Evolutionary conservation across 108 stramenopile genomes (phyloP).

Genomic region (Skeletonema menzelii): DNA sequence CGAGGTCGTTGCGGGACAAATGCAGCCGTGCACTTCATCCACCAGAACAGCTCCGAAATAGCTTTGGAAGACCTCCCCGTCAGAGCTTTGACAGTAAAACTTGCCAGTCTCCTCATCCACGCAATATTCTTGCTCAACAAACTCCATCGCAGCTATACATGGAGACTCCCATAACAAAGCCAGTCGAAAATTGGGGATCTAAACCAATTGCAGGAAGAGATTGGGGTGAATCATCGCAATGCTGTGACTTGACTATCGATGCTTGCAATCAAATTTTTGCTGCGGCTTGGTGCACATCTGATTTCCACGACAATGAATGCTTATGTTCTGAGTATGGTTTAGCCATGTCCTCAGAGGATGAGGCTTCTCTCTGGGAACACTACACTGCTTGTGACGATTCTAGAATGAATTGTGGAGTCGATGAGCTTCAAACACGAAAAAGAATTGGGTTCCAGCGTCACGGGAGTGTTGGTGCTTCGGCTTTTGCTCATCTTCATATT

Average conservation of each 20-base stretch:
- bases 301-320: constrained; percentile 22
- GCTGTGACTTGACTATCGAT: constrained; percentile 38
- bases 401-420: constrained; percentile 2
- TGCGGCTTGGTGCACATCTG: constrained; percentile 38
- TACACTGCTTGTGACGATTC: constrained; percentile 9
- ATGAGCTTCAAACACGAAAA: constrained; percentile 1
- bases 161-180: constrained; percentile 59
- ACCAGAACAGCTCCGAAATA: constrained; percentile 11
- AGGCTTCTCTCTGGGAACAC: constrained; percentile 14
- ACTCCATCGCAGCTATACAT: constrained; percentile 16
- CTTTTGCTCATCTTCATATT: constrained; percentile 40
- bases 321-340: constrained; percentile 23
- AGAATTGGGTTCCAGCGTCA: constrained; percentile 9
- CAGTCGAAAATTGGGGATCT: constrained; percentile 68
- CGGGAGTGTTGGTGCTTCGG: constrained; percentile 42
- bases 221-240: constrained; percentile 71
- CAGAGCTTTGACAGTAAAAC: constrained; percentile 8
- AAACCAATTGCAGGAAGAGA: constrained; percentile 66
- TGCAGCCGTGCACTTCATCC: constrained; percentile 24
- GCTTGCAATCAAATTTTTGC: constrained; percentile 50
- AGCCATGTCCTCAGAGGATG: constrained; percentile 15
- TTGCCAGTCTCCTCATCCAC: constrained; percentile 44
- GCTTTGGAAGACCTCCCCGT: constrained; percentile 18
- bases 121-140: constrained; percentile 21
- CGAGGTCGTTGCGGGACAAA: constrained; percentile 12